Conservation (phyloP, 495 filamentous ascomycete genomes). For the Penicillium maclennaniae region DNA sequence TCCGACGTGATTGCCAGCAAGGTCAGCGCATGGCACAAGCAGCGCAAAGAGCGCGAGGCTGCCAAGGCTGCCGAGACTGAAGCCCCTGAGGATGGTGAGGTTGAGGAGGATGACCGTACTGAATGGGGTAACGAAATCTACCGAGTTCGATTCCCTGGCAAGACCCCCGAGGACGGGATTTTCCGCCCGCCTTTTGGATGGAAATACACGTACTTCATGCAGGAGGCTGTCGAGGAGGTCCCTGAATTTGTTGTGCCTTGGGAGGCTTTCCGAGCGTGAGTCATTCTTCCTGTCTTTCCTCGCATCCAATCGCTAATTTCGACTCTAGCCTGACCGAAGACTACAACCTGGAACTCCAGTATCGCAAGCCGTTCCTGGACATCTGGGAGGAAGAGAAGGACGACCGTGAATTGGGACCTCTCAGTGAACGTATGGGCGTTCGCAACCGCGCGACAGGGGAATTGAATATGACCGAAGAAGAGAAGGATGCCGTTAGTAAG, state of each 20-base stretch:
- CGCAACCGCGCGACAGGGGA: slow-evolving; percentile 63
- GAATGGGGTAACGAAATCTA: slow-evolving; percentile 95
- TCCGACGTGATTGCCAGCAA: slow-evolving; percentile 75
- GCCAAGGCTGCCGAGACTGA: slow-evolving; percentile 28
- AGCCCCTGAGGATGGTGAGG: slow-evolving; percentile 46
- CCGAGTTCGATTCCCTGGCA: slow-evolving; percentile 76
- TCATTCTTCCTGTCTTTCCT: background rate
- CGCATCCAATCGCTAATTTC: slow-evolving; percentile 16
- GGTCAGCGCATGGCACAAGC: slow-evolving; percentile 62
- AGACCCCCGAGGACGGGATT: slow-evolving; percentile 67
- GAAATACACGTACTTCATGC: slow-evolving; percentile 94
- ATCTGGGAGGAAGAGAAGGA: slow-evolving; percentile 89
- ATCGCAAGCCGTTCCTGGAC: slow-evolving; percentile 82
- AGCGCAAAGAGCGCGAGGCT: slow-evolving; percentile 45
- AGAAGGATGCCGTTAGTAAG: slow-evolving; percentile 81
- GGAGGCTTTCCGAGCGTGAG: slow-evolving; percentile 85
- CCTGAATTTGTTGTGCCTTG: slow-evolving; percentile 98
- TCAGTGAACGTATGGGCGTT: slow-evolving; percentile 94
- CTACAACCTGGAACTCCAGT: slow-evolving; percentile 92
- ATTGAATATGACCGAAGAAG: slow-evolving; percentile 68
- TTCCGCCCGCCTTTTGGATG: slow-evolving; percentile 95
- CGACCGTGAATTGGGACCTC: slow-evolving; percentile 67
- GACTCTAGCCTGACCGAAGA: slow-evolving; percentile 70
- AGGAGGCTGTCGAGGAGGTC: slow-evolving; percentile 92
- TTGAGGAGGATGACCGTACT: slow-evolving; percentile 47